A percentile compares a stretch with the other conserved stretches of the same genome.
Evolutionary conservation across 164 flowering plant species (phyloP).

Genomic region (Tetrastigma voinierianum): DNA sequence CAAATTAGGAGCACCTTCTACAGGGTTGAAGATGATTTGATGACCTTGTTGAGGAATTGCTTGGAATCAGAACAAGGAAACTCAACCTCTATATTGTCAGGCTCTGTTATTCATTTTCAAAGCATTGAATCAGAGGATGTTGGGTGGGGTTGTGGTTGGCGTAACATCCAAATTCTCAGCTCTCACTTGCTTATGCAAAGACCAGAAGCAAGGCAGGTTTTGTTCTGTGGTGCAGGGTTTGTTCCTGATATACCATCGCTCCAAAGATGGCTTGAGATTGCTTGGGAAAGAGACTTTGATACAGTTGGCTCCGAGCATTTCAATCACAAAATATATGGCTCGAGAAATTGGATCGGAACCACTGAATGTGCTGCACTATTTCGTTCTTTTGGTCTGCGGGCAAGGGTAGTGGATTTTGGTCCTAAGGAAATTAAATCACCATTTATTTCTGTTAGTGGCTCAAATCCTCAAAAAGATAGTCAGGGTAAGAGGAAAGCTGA

Average conservation of each 20-base stretch:
- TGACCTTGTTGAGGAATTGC: conserved; percentile 56
- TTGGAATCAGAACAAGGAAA: conserved; percentile 52
- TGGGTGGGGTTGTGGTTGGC: conserved; percentile 99
- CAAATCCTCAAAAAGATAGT: conserved; percentile 4
- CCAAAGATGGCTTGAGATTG: conserved; percentile 93
- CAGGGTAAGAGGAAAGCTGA: conserved; percentile 31
- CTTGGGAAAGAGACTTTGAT: conserved; percentile 87
- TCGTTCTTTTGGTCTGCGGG: conserved; percentile 84
- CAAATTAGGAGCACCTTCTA: conserved; percentile 44
- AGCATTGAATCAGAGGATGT: conserved; percentile 51
- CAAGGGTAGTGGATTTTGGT: conserved; percentile 77
- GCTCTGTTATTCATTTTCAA: conserved; percentile 69
- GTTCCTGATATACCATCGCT: conserved; percentile 81
- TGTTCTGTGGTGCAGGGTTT: conserved; percentile 78
- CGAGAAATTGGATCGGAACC: conserved; percentile 78
- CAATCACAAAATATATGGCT: conserved; percentile 55
- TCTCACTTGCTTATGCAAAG: conserved; percentile 68
- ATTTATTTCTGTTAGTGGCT: conserved; percentile 31
- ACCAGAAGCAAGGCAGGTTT: conserved; percentile 48
- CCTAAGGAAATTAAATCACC: conserved; percentile 34
- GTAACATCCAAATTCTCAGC: conserved; percentile 89
- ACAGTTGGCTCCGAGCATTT: conserved; percentile 53
- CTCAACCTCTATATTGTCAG: conserved; percentile 40
- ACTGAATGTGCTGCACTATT: conserved; percentile 90
- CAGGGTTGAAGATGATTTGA: conserved; percentile 56